Conservation (phyloP, 768 basidiomycete genomes). For the Peribolospora kevripleyi region DNA sequence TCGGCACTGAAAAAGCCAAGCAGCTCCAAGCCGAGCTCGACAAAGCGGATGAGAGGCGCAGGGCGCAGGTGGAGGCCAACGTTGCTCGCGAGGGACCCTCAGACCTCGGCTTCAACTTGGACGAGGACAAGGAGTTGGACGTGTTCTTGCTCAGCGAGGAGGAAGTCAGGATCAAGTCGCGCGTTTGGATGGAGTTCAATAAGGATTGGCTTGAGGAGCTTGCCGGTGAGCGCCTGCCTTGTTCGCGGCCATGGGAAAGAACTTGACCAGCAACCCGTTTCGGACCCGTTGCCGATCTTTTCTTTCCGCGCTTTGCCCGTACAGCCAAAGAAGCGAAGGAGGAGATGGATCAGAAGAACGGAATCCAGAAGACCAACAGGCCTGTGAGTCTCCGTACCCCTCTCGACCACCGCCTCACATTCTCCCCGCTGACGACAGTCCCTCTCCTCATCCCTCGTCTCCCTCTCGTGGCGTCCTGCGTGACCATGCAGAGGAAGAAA, state of each 20-base stretch:
- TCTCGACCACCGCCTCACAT: conserved; percentile 1
- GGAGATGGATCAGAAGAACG: conserved; percentile 11
- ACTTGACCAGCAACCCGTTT: conserved; percentile 15
- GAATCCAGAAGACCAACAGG: too few relatives aligned
- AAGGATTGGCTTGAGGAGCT: conserved; percentile 68
- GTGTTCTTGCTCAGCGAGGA: conserved; percentile 45
- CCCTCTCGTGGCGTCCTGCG: not conserved
- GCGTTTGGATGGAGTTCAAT: conserved; percentile 85
- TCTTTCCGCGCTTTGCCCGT: conserved; percentile 10
- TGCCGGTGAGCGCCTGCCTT: conserved; percentile 34
- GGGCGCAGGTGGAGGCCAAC: conserved; percentile 36
- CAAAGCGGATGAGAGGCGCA: conserved; percentile 39
- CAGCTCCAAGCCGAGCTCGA: conserved; percentile 32
- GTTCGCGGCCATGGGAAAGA: conserved; percentile 1
- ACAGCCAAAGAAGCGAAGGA: conserved; percentile 44
- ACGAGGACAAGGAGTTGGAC: conserved; percentile 64
- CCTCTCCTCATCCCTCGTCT: not conserved
- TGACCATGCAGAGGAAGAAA: conserved; percentile 1
- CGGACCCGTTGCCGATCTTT: conserved; percentile 15
- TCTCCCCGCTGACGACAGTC: not conserved
- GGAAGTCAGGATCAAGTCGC: conserved; percentile 63
- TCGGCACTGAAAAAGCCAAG: not conserved
- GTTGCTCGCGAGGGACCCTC: conserved; percentile 18
- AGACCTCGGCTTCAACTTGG: conserved; percentile 29
- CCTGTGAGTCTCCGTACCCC: conserved; percentile 18